Evolutionary conservation across 176 grass and related monocot genomes (phyloP).

Genomic region (Cocos nucifera): DNA sequence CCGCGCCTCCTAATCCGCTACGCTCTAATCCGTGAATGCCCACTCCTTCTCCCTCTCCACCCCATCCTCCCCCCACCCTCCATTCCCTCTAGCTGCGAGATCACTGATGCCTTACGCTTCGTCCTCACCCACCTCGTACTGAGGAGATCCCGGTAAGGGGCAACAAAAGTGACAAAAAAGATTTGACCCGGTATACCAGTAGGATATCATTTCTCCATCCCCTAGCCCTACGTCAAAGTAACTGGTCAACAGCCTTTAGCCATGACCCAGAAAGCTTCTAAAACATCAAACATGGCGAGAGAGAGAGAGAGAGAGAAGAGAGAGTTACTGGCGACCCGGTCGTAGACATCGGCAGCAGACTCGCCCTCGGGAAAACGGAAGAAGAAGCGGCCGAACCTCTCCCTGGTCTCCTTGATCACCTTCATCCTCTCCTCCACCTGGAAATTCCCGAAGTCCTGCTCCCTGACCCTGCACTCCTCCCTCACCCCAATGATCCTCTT

Average conservation of each 20-base stretch:
- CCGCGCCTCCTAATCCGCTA: slow-evolving; percentile 41
- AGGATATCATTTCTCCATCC: too few relatives aligned
- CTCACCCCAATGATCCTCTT: slow-evolving; percentile 67
- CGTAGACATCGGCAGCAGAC: slow-evolving; percentile 92
- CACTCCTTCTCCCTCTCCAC: slow-evolving; percentile 39
- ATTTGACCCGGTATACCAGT: background rate
- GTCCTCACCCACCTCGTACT: slow-evolving; percentile 10
- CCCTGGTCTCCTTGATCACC: slow-evolving; percentile 63
- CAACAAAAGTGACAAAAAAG: too few relatives aligned
- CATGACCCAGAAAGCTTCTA: too few relatives aligned
- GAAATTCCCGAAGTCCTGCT: slow-evolving; percentile 99
- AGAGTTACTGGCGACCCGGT: slow-evolving; percentile 68
- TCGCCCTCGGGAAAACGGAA: slow-evolving; percentile 97
- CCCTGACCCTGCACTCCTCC: slow-evolving; percentile 90
- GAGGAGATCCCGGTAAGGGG: too few relatives aligned
- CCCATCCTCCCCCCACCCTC: slow-evolving; percentile 27
- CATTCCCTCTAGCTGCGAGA: slow-evolving; percentile 54
- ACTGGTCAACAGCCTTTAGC: too few relatives aligned
- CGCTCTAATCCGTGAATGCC: slow-evolving; percentile 49
- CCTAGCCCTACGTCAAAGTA: too few relatives aligned
- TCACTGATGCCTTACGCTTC: slow-evolving; percentile 38
- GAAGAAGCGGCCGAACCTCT: slow-evolving; percentile 91
- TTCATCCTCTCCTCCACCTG: slow-evolving; percentile 94
- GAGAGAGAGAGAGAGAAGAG: background rate
- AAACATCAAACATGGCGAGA: background rate